phyloP scores from a whole-genome alignment of 2,329 filamentous ascomycete genomes.

The Talaromyces islandicus region DNA sequence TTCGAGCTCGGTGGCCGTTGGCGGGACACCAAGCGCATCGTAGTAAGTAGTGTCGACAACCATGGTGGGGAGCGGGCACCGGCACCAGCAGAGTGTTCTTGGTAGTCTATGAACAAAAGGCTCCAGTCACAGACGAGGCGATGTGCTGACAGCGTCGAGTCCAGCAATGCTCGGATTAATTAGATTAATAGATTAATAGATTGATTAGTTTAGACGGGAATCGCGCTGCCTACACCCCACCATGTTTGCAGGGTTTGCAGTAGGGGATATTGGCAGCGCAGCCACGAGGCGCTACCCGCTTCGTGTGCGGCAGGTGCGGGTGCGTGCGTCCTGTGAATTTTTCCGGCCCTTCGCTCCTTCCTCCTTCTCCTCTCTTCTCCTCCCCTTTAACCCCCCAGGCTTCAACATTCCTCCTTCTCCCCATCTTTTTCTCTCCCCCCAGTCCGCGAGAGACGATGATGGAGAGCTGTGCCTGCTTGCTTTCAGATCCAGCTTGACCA shows the following conservation, averaged over 20 bases:
- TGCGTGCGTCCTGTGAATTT: slow-evolving; percentile 2
- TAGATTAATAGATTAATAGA: neutral
- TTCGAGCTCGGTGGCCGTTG: slow-evolving; percentile 80
- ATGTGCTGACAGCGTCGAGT: neutral
- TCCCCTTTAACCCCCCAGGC: neutral
- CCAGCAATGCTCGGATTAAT: neutral
- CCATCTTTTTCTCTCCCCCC: neutral
- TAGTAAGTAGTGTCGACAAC: slow-evolving; percentile 86
- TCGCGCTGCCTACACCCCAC: neutral
- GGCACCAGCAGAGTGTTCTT: neutral
- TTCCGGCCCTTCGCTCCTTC: neutral
- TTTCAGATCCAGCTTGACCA: neutral
- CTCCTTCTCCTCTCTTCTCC: neutral
- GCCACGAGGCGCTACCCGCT: neutral
- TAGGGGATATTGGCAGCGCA: neutral
- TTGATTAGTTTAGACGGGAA: no score
- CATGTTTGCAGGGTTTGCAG: slow-evolving; percentile 11
- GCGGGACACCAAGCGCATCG: slow-evolving; percentile 76
- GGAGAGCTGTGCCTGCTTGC: neutral
- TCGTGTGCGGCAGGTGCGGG: neutral
- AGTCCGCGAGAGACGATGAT: neutral
- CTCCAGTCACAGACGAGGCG: neutral
- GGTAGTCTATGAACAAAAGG: neutral
- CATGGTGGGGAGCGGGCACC: slow-evolving; percentile 48
- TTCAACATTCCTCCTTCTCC: neutral